Evolutionary conservation across 192 early-diverging fungal species (phyloP), one percentile per base, ranked within the genome.

Genomic region (Umbelopsis isabellina): DNA sequence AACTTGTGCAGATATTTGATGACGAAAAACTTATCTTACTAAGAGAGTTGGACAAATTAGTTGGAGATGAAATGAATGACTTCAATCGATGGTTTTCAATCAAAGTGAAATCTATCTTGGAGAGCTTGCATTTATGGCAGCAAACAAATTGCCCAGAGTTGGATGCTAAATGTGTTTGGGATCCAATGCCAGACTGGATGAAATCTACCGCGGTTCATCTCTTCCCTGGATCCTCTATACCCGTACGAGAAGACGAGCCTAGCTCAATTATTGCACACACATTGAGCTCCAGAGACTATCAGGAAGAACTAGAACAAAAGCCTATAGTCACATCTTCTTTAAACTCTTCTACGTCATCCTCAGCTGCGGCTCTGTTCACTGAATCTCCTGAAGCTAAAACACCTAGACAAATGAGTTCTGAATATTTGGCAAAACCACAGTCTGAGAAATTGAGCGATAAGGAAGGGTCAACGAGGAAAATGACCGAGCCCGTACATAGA

Each of bases 181-280:
- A 55, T n/a, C 49, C 82, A 11, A 68, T 55, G 6, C 23, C 45
- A 21, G 16, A 53, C 35, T 21, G 49, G 21, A 25, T 46, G n/a
- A 66, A 45, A 21, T 67, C 37, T 16, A 58, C 77, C 2, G 53
- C 58, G 2, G 55, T 80, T 10, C 95, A 97, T 70, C 81, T 96
- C 1, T 92, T 98, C 69, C 88, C 90, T 12, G 91, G 89, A 30
- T 95, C 94, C 2, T 81, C 87, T 5, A 83, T 97, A 10, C 88
- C 96, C 47, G 86, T 97, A 13, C 84, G 93, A 48, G 94, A 98
- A 76, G 82, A 91, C 18, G 95, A 98, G 66, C 93, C 92, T 12
- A 93, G 89, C 73, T 95, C 94, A 3, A 94, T 98, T 65, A 94
- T 98, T 70, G 92, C 95, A 8, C 93, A 89, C 58, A 90, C 96